These are phyloP conservation scores for Ulmus americana DNA, from an alignment of 331 rosid species.

Conservation along the genomic window DNA sequence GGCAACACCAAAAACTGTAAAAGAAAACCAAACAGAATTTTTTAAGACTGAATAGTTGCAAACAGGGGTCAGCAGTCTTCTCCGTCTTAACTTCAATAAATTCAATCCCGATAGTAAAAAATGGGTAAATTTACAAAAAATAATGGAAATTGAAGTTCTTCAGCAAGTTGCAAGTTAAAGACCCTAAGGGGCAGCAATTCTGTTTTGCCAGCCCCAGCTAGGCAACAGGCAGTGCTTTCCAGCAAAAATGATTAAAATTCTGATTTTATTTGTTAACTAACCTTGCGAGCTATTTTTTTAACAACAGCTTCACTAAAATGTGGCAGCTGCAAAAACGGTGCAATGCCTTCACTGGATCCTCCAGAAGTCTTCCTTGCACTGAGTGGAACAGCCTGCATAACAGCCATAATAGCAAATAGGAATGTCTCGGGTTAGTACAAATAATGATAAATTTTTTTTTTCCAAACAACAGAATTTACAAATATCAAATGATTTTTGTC, in stretches of 20 bases:
- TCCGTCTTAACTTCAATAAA: background rate
- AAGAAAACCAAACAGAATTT: background rate
- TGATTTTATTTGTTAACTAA: slow-evolving; percentile 22
- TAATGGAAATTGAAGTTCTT: background rate
- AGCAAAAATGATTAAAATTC: slow-evolving; percentile 6
- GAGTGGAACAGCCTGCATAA: slow-evolving; percentile 89
- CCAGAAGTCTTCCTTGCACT: slow-evolving; percentile 81
- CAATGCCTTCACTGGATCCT: slow-evolving; percentile 90
- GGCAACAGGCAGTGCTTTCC: slow-evolving; percentile 15
- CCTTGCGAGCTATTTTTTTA: slow-evolving; percentile 95
- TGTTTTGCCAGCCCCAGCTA: slow-evolving; percentile 6
- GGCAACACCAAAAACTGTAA: background rate
- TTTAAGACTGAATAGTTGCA: too few species aligned
- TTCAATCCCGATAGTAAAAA: background rate
- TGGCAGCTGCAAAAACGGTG: slow-evolving; percentile 94
- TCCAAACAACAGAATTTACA: background rate
- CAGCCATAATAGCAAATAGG: slow-evolving; percentile 15
- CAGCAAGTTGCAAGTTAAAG: slow-evolving; percentile 14
- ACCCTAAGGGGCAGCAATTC: slow-evolving; percentile 12
- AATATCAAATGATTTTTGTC: background rate
- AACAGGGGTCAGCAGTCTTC: too few species aligned
- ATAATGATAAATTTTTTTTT: too few species aligned
- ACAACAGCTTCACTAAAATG: slow-evolving; percentile 76
- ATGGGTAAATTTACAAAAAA: background rate
- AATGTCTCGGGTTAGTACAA: slow-evolving; percentile 9